phyloP scores from a whole-genome alignment of 495 filamentous ascomycete genomes.

The Hapsidospora chrysogenum region DNA sequence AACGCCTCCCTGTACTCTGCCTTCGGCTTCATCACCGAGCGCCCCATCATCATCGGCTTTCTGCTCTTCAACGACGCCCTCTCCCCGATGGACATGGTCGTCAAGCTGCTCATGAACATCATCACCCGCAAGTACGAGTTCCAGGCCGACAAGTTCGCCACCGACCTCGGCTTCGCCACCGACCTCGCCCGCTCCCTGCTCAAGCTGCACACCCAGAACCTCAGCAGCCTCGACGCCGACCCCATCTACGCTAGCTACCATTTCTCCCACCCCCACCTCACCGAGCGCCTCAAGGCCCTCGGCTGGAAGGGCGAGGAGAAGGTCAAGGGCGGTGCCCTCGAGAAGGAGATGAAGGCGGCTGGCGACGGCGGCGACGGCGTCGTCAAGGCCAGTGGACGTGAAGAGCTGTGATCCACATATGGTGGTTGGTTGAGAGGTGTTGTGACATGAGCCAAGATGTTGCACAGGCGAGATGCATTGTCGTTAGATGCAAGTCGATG shows the following conservation, averaged over 20 bases:
- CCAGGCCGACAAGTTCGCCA: slow-evolving; percentile 83
- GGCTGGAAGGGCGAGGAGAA: slow-evolving; percentile 46
- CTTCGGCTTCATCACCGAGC: slow-evolving; percentile 74
- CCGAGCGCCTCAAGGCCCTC: slow-evolving; percentile 79
- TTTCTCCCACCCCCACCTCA: slow-evolving; percentile 91
- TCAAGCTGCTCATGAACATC: slow-evolving; percentile 93
- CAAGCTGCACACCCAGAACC: slow-evolving; percentile 95
- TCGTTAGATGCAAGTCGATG: too few relatives aligned
- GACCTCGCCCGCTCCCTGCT: slow-evolving; percentile 77
- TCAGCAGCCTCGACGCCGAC: slow-evolving; percentile 97
- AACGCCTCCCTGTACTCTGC: slow-evolving; percentile 78
- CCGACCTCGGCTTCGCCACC: slow-evolving; percentile 65
- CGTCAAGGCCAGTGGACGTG: slow-evolving; percentile 16
- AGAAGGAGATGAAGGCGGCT: slow-evolving; percentile 13
- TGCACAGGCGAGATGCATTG: too few relatives aligned
- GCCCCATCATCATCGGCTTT: slow-evolving; percentile 91
- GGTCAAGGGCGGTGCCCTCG: slow-evolving; percentile 18
- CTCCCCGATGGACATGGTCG: slow-evolving; percentile 74
- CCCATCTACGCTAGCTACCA: slow-evolving; percentile 96
- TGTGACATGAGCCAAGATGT: too few relatives aligned
- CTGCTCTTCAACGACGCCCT: slow-evolving; percentile 91
- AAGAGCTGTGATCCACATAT: slow-evolving; percentile 23
- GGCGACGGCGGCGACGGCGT: slow-evolving; percentile 13
- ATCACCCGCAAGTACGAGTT: slow-evolving; percentile 88
- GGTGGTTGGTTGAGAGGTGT: too few relatives aligned